phyloP scores from a whole-genome alignment of 768 basidiomycete species.

The Pleurotus citrinopileatus region DNA sequence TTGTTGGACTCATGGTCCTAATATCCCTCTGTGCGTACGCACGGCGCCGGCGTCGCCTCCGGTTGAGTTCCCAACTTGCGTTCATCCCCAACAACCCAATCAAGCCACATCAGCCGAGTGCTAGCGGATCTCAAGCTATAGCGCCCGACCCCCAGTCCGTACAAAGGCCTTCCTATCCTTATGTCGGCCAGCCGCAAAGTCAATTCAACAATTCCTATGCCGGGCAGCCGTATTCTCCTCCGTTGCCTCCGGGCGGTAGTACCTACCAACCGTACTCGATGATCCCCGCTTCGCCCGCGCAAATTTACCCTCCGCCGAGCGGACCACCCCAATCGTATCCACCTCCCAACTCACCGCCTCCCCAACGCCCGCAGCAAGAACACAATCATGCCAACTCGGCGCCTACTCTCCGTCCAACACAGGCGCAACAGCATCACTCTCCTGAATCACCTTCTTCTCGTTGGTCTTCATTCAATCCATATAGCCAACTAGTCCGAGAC shows the following conservation, averaged over 20 bases:
- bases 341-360: not conserved
- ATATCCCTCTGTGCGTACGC: not conserved
- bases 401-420: not conserved
- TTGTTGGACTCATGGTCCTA: not conserved
- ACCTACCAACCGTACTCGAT: not conserved
- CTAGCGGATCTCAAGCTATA: not conserved
- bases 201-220: not conserved
- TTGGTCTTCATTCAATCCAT: conserved; percentile 9
- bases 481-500: not conserved
- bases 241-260: not conserved
- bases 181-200: not conserved
- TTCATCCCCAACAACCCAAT: not conserved
- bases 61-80: not conserved
- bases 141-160: not conserved
- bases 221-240: not conserved
- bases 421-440: not conserved
- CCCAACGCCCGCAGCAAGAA: not conserved
- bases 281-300: too few relatives aligned
- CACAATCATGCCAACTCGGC: not conserved
- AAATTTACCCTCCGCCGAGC: not conserved
- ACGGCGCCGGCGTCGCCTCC: not conserved
- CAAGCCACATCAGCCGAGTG: not conserved
- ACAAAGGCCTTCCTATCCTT: not conserved
- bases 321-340: not conserved
- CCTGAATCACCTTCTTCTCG: not conserved